phyloP scores from a whole-genome alignment of 495 filamentous ascomycete genomes.

The Pyrenula aspistea region DNA sequence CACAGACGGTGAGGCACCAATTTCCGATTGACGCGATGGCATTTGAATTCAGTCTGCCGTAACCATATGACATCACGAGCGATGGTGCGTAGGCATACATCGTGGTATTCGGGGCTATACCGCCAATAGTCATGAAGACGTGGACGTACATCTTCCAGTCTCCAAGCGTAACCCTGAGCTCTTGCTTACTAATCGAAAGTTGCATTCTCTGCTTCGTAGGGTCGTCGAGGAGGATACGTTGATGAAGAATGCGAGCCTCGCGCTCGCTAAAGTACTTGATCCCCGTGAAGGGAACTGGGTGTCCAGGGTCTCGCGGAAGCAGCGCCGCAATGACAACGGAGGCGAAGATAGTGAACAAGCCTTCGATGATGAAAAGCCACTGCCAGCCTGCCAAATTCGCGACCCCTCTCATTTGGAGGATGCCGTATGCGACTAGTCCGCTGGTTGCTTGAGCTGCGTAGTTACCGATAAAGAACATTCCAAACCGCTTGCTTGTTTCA shows the following conservation, averaged over 20 bases:
- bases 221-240: slow-evolving; percentile 31
- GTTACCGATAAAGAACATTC: slow-evolving; percentile 43
- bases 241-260: slow-evolving; percentile 27
- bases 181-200: neutral
- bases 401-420: slow-evolving; percentile 37
- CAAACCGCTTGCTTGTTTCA: slow-evolving; percentile 41
- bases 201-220: slow-evolving; percentile 18
- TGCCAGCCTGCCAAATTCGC: slow-evolving; percentile 43
- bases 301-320: slow-evolving; percentile 20
- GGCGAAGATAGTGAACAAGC: slow-evolving; percentile 38
- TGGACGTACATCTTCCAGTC: slow-evolving; percentile 21
- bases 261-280: slow-evolving; percentile 26
- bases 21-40: slow-evolving; percentile 22
- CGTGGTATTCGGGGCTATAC: slow-evolving; percentile 24
- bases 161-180: neutral
- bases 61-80: slow-evolving; percentile 20
- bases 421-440: slow-evolving; percentile 37
- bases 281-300: neutral
- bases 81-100: slow-evolving; percentile 26
- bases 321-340: slow-evolving; percentile 36
- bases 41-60: slow-evolving; percentile 17
- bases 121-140: slow-evolving; percentile 21
- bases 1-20: slow-evolving; percentile 19
- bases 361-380: slow-evolving; percentile 52
- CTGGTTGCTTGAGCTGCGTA: slow-evolving; percentile 39